Percentiles rank a stretch among this genome's conserved stretches.
These are phyloP conservation scores for Scedosporium boydii DNA, from an alignment of 2,329 filamentous ascomycete species.

Conservation along the genomic window DNA sequence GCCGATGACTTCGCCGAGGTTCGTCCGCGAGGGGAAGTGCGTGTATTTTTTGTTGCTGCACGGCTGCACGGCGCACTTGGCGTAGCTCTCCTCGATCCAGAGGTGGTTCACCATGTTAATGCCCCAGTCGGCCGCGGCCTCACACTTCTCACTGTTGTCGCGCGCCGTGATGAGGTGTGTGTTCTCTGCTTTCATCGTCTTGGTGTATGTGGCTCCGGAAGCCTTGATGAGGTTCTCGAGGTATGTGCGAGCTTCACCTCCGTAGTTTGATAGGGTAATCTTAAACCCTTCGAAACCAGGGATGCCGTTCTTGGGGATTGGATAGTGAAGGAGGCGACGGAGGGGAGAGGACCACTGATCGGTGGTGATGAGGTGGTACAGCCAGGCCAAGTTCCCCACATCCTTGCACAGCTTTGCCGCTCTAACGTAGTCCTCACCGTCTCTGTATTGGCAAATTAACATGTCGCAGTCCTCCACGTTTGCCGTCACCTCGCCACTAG, in stretches of 20 bases:
- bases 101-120: constrained; percentile 87
- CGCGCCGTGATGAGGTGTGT: constrained; percentile 93
- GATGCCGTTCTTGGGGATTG: constrained; percentile 66
- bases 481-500: constrained; percentile 60
- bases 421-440: constrained; percentile 65
- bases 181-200: constrained; percentile 90
- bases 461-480: constrained; percentile 65
- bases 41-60: constrained; percentile 68
- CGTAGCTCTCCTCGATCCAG: constrained; percentile 96
- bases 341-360: constrained; percentile 84
- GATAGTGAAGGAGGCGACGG: constrained; percentile 80
- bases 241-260: constrained; percentile 86
- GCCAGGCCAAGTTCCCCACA: constrained; percentile 87
- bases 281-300: constrained; percentile 66
- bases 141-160: constrained; percentile 82
- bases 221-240: constrained; percentile 84
- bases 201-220: constrained; percentile 80
- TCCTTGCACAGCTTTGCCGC: constrained; percentile 72
- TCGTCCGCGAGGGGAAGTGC: constrained; percentile 80
- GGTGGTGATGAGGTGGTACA: constrained; percentile 83
- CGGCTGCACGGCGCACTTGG: constrained; percentile 68
- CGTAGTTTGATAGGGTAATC: constrained; percentile 94
- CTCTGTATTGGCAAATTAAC: constrained; percentile 79
- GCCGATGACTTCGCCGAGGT: constrained; percentile 85
- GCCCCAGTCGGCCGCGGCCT: constrained; percentile 85